Percentiles rank a stretch among this genome's conserved stretches.
These are phyloP conservation scores for Crepidotus variabilis DNA, from an alignment of 768 basidiomycete genomes.

Conservation along the genomic window DNA sequence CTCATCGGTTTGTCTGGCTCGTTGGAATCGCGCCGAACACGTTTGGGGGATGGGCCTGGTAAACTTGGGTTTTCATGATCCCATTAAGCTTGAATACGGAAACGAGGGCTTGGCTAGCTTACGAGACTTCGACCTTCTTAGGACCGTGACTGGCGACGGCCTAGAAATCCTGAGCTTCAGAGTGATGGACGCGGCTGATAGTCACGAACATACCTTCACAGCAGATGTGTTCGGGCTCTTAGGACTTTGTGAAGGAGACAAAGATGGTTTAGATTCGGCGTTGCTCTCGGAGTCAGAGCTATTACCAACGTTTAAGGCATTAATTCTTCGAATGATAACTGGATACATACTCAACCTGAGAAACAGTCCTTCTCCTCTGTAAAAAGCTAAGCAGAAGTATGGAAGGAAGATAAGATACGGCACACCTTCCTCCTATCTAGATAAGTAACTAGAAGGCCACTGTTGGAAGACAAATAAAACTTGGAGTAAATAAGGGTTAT, in stretches of 20 bases:
- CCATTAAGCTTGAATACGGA: slow-evolving; percentile 2
- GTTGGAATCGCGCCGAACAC: slow-evolving; percentile 17
- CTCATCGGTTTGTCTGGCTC: slow-evolving; percentile 15
- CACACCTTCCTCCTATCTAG: slow-evolving; percentile 32
- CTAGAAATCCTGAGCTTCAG: slow-evolving; percentile 6
- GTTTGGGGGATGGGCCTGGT: slow-evolving; percentile 25
- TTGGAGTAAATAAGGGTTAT: not conserved
- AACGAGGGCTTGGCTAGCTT: slow-evolving; percentile 2
- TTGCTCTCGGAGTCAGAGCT: slow-evolving; percentile 15
- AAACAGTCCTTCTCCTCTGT: slow-evolving; percentile 22
- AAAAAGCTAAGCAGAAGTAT: slow-evolving; percentile 7
- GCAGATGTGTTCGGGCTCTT: slow-evolving; percentile 10
- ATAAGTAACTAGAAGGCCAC: slow-evolving; percentile 23
- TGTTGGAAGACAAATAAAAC: not conserved
- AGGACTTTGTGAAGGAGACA: slow-evolving; percentile 7
- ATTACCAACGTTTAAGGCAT: not conserved
- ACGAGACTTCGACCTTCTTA: slow-evolving; percentile 22
- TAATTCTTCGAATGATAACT: not conserved
- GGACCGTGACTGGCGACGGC: slow-evolving; percentile 17
- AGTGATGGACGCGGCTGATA: too few species aligned
- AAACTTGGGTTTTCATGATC: slow-evolving; percentile 15
- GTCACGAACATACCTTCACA: slow-evolving; percentile 11
- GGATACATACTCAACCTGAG: slow-evolving; percentile 4
- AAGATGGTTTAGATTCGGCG: slow-evolving; percentile 8
- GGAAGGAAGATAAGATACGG: slow-evolving; percentile 3